Evolutionary conservation across 495 filamentous ascomycete species (phyloP), one percentile per base, ranked within the genome.

Genomic region (Aspergillus homomorphus): DNA sequence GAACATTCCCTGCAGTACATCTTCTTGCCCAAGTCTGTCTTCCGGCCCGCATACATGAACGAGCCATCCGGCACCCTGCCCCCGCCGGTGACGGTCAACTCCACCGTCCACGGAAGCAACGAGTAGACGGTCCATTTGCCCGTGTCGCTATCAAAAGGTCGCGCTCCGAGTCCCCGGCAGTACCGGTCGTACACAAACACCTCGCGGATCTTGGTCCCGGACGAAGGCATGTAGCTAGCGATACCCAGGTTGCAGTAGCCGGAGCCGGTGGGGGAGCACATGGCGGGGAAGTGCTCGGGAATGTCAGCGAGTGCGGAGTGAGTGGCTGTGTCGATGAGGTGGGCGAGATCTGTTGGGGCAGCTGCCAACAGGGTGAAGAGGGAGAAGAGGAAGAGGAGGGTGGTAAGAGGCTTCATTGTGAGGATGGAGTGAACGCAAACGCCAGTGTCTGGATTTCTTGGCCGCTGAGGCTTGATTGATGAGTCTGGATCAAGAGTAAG

Each of bases 241-340:
- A 51, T 51, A 1, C 48, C 48, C 12, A 51, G 22, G 16, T 51
- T 51, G 48, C 48, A 51, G 24, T 51, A 51, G 48, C 23, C 23
- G 23, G 23, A 15, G 21, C 48, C 48, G 4, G 48, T 51, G 48
- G 19, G 19, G 4, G 48, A 15, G 23, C 48, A 51, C 48, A 51
- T 30, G n/a, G 28, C 23, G 23, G 48, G 48, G 48, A 30, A 16
- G 21, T 18, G 22, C 23, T 51, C 18, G 5, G 24, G 48, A n/a
- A 51, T 1, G 48, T 9, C 23, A 4, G 20, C 5, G 24, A 28
- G 16, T 15, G 48, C 19, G 15, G 23, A 28, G 24, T 51, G 22
- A 23, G 23, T 26, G 48, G 48, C 48, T 28, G 21, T 23, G 22
- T 26, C 18, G 24, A 51, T 26, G 48, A n/a, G 23, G 4, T 51